Base-by-base conservation (phyloP, 2,329 filamentous ascomycete genomes). In the Sordariomycetes sp. region DNA sequence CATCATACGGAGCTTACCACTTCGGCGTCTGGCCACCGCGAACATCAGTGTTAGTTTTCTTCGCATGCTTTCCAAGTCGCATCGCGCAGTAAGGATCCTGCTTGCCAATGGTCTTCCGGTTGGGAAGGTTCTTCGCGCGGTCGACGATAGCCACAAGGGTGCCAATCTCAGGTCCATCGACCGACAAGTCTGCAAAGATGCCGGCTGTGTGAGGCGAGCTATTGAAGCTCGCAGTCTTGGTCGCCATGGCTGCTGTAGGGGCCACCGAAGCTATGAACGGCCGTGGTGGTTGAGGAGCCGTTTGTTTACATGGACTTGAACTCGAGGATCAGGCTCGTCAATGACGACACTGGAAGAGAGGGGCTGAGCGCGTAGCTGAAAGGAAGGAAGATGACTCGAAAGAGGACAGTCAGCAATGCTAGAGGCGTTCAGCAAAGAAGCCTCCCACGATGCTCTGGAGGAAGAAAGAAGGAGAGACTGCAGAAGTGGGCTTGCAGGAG, bases 81-180 rank as follows among this genome's bases (percentile, higher is more conserved):
- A 87, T 88, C 24, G 92, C 92, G 60, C 88, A 95, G 59, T 96
- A 98, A 0, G 92, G 90, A 55, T 96, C 88, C 64, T 98, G 92
- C 63, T 98, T 98, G 36, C 92, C 92, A 68, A 98, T 95, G 6
- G 87, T 92, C 67, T 94, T 94, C 47, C 87, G 69, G 62, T 98
- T 98, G 33, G 92, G 92, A 46, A 98, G 65, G 57, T 98, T 98
- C 74, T 94, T 96, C 34, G 88, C 92, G 46, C 88, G 76, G 63
- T 98, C 92, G 50, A 96, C 77, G 49, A 98, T 81, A 37, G 87
- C 74, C 30, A 98, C 86, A 46, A 98, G 68, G 2, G 88, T 96
- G 46, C 92, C 92, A 50, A 98, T 95, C 39, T 85, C 72, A 4
- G 92, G 90, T 2, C 92, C 92, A 55, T 96, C 90, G 37, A 94